phyloP scores from a whole-genome alignment of 2,329 filamentous ascomycete species.

The Aspergillus tubingensis region DNA sequence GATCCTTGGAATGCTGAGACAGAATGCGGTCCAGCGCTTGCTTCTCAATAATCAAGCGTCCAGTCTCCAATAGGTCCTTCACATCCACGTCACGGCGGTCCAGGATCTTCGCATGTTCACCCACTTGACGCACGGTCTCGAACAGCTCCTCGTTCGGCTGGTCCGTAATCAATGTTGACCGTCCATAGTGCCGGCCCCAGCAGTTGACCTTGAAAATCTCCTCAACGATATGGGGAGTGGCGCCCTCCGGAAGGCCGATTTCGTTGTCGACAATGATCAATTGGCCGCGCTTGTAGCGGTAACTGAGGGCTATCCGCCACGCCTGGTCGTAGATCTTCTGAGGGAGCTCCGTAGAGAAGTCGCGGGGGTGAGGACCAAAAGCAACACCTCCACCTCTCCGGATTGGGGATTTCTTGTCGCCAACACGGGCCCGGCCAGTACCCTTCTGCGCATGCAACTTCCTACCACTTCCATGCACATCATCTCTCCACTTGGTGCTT shows the following conservation, averaged over 20 bases:
- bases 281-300: conserved; percentile 85
- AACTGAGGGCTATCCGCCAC: conserved; percentile 90
- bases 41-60: conserved; percentile 83
- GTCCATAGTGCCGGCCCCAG: conserved; percentile 67
- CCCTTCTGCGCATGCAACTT: conserved; percentile 91
- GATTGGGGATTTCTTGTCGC: conserved; percentile 79
- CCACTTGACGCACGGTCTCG: conserved; percentile 64
- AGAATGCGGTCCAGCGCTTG: conserved; percentile 75
- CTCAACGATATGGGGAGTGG: conserved; percentile 59
- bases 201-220: conserved; percentile 70
- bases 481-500: conserved; percentile 74
- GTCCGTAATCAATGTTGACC: conserved; percentile 74
- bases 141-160: conserved; percentile 64
- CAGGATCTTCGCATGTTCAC: conserved; percentile 68
- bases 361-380: conserved; percentile 86
- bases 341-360: conserved; percentile 82
- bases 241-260: conserved; percentile 61
- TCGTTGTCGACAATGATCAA: conserved; percentile 82
- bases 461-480: conserved; percentile 78
- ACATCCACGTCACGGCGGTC: conserved; percentile 83
- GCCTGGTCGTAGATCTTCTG: conserved; percentile 93
- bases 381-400: conserved; percentile 81
- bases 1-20: conserved; percentile 58
- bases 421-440: conserved; percentile 74
- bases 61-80: conserved; percentile 86